Base-by-base conservation (phyloP, 345 rosid species). In the Corchorus olitorius region DNA sequence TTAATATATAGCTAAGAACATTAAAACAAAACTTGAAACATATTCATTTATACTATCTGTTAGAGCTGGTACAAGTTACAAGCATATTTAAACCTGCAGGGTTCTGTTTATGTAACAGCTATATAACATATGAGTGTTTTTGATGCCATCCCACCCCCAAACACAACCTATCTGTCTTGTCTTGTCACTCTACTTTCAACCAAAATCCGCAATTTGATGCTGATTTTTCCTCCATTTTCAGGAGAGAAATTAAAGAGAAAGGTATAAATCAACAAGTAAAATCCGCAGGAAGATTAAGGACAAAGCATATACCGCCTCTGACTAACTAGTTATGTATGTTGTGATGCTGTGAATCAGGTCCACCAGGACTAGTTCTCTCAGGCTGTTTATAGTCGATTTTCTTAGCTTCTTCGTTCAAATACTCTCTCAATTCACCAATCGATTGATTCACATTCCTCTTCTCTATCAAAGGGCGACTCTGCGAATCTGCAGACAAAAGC, bases 301-400 rank as follows among this genome's bases (percentile, higher is more conserved):
- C 34, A 19, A 1, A 58, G 62, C 20, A 58, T 5, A 58, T 20
- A 59, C 15, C 35, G 22, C 63, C 68, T 46, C 37, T 14, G 2
- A 46, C n/a, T 22, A 49, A 15, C 81, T 81, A 81, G 49, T 68
- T 54, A 5, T 76, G 78, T 34, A 14, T 62, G 6, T 43, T 78
- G 73, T 87, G 94, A 73, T 90, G 92, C 0, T 82, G 86, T 0
- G 87, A 79, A 69, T 85, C 88, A 35, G 90, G 89, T 9, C 94
- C 92, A 12, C 88, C 92, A 0, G 94, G 91, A 62, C 89, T 86
- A 8, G 43, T 2, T 73, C 76, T 73, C 27, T 46, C 27, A 48
- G 16, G 4, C 20, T 70, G 48, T 48, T 27, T 0, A 27, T 6
- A 8, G 16, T 50, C 46, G 68, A 33, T 66, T 22, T 46, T 67